These are phyloP conservation scores for Termitomyces sp. DNA, from an alignment of 768 basidiomycete genomes.

Conservation along the genomic window DNA sequence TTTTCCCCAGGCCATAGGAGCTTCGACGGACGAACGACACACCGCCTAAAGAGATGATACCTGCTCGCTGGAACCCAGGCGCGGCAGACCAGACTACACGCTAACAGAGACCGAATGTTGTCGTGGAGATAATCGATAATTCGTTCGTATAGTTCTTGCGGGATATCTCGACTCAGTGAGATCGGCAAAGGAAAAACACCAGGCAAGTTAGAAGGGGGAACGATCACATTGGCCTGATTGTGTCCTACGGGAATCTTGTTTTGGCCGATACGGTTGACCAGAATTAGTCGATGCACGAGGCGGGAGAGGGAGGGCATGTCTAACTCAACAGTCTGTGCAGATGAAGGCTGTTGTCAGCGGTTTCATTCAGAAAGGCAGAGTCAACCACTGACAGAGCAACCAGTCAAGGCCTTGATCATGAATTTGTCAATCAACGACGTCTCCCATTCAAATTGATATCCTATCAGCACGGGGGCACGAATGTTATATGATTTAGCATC, in stretches of 20 bases:
- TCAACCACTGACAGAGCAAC: neutral
- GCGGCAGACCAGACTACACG: slow-evolving; percentile 21
- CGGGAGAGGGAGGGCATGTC: slow-evolving; percentile 5
- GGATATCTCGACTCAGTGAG: slow-evolving; percentile 6
- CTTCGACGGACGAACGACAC: slow-evolving; percentile 8
- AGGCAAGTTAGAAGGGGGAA: neutral
- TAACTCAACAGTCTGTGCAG: neutral
- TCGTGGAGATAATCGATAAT: slow-evolving; percentile 11
- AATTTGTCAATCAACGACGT: too few species aligned
- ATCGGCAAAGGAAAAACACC: slow-evolving; percentile 1
- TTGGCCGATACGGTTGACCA: neutral
- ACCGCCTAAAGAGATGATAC: slow-evolving; percentile 7
- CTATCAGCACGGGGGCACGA: neutral
- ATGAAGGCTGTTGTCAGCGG: neutral
- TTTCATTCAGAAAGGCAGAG: neutral
- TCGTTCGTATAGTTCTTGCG: slow-evolving; percentile 15
- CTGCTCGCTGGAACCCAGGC: slow-evolving; percentile 19
- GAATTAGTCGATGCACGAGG: slow-evolving; percentile 5
- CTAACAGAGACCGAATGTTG: slow-evolving; percentile 8
- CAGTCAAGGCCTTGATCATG: neutral
- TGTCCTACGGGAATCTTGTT: neutral
- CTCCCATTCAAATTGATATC: neutral
- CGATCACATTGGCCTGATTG: neutral
- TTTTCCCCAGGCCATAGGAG: neutral
- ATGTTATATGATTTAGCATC: neutral